Percentiles rank a stretch among this genome's conserved stretches.
Conservation (phyloP, 2,329 filamentous ascomycete genomes). For the Cladosporium colombiae region DNA sequence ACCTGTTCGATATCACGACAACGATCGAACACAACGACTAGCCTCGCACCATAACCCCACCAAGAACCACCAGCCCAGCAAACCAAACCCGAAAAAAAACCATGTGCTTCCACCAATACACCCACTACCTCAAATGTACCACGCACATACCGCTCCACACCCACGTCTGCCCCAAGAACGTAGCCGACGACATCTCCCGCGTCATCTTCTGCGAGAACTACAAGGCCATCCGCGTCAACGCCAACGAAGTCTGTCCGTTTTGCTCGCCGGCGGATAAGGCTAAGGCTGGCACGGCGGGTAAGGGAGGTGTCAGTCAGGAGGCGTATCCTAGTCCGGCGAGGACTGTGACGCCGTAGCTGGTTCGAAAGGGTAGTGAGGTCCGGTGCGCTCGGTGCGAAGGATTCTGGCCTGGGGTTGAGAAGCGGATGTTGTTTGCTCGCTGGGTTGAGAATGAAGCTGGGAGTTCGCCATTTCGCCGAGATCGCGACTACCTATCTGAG, state of each 20-base stretch:
- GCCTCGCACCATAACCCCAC: not conserved
- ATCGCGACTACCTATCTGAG: no score
- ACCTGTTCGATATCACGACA: not conserved
- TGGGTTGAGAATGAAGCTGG: not conserved
- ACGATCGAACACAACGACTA: not conserved
- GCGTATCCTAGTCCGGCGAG: slow-evolving; percentile 15
- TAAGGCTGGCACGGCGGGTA: not conserved
- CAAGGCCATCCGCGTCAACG: slow-evolving; percentile 25
- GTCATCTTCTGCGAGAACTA: slow-evolving; percentile 39
- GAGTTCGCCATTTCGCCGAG: no score
- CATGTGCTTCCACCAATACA: slow-evolving; percentile 39
- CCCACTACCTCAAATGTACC: slow-evolving; percentile 33
- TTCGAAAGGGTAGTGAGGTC: not conserved
- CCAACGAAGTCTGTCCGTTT: slow-evolving; percentile 4
- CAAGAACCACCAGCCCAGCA: not conserved
- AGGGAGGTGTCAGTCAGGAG: not conserved
- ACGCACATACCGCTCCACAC: slow-evolving; percentile 35
- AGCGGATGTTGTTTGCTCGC: not conserved
- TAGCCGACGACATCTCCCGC: slow-evolving; percentile 30
- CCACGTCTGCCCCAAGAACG: slow-evolving; percentile 35
- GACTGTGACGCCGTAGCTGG: slow-evolving; percentile 8
- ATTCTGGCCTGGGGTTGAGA: not conserved
- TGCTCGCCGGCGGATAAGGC: slow-evolving; percentile 4
- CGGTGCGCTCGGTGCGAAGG: no score
- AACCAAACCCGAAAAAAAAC: not conserved